Base-by-base conservation (phyloP, 176 grass and related monocot species). In the Hsuehochloa calcarea region DNA sequence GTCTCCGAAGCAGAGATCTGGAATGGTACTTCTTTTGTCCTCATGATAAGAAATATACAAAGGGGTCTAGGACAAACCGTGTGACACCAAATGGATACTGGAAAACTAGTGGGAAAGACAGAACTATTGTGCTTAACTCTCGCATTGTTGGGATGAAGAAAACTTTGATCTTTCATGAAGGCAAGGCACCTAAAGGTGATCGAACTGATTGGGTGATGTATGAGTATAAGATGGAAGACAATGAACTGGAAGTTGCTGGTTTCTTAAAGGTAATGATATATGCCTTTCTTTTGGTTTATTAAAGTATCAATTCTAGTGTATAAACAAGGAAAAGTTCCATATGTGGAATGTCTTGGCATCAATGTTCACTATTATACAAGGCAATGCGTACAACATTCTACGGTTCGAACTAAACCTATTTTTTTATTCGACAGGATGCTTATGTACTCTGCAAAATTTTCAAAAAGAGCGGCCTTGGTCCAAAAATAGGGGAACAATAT, bases 151-250 rank as follows among this genome's bases (percentile, higher is more conserved):
- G 97, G 44, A 86, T 81, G 84, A 99, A 95, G 74, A 99, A 94
- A 79, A 92, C 93, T 78, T 81, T 99, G 73, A 92, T 99, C 55
- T 99, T 96, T 78, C 93, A 99, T 81, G 56, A 66, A 86, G 97
- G 96, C 74, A 99, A 96, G 75, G 76, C 86, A 64, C 93, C 86
- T 35, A 90, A 91, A 76, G 93, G 96, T 37, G 68, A 87, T 10
- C 82, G 93, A 60, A 99, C 93, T 76, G 75, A 99, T 61, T 99
- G 97, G 97, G 89, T 96, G 70, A 96, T 99, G 97, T 94, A 96
- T 62, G 93, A 99, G 74, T 99, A 94, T 84, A 91, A 84, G 38
- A 91, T 99, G 65, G 84, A 93, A 77, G 85, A 91, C 8, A 78
- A 85, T 4, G 65, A 70, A 43, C 46, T 94, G 80, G 74, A 67